Conservation (phyloP, 108 stramenopile species). For the Conticribra weissflogii region DNA sequence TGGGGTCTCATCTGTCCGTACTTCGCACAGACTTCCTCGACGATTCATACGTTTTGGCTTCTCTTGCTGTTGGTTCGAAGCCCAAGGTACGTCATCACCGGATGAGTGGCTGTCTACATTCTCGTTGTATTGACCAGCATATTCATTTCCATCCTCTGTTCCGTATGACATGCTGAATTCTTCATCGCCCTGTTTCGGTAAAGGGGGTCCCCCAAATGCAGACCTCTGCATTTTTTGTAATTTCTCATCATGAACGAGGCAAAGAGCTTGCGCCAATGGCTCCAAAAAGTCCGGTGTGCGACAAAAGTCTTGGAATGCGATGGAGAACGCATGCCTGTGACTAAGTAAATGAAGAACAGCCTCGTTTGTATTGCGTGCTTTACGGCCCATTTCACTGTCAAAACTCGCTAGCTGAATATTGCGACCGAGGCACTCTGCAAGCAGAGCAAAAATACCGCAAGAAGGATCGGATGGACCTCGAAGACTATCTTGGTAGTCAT, state of each 20-base stretch:
- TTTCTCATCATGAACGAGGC: conserved; percentile 75
- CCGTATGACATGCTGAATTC: neutral
- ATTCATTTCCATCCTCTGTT: conserved; percentile 24
- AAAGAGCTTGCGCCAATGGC: conserved; percentile 84
- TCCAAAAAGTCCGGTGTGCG: conserved; percentile 76
- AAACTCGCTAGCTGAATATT: conserved; percentile 82
- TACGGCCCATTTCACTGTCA: conserved; percentile 64
- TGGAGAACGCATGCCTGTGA: conserved; percentile 75
- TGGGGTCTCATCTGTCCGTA: conserved; percentile 40
- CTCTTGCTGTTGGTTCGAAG: conserved; percentile 9
- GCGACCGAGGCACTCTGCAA: conserved; percentile 87
- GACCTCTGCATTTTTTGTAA: conserved; percentile 44
- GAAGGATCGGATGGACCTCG: conserved; percentile 67
- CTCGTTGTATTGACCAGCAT: too few species aligned
- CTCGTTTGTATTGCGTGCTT: conserved; percentile 79
- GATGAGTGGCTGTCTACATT: too few species aligned
- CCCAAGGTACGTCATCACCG: conserved; percentile 22
- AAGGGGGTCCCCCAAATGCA: conserved; percentile 14
- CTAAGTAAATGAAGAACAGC: conserved; percentile 79
- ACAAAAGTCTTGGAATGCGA: conserved; percentile 84
- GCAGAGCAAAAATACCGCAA: conserved; percentile 81
- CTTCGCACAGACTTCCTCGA: conserved; percentile 41
- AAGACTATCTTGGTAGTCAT: conserved; percentile 25
- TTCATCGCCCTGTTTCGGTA: conserved; percentile 6
- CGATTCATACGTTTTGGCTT: neutral